These are phyloP conservation scores for Narthecium ossifragum DNA, from an alignment of 106 monocot species.

Conservation along the genomic window DNA sequence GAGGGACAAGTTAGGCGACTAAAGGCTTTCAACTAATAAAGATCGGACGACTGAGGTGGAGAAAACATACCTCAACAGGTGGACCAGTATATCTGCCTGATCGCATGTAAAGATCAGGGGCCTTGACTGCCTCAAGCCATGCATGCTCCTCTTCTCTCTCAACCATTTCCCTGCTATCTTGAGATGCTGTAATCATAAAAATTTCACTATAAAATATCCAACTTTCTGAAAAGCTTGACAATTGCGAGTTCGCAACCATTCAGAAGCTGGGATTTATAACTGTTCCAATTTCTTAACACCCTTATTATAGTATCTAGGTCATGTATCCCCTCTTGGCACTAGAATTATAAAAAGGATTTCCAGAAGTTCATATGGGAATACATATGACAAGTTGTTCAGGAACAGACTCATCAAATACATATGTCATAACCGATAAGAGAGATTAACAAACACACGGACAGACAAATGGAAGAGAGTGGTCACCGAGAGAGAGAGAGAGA, in stretches of 20 bases:
- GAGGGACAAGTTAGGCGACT: neutral
- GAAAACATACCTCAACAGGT: slow-evolving; percentile 36
- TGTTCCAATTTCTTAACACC: too few relatives aligned
- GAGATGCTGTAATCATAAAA: slow-evolving; percentile 27
- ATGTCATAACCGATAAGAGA: too few relatives aligned
- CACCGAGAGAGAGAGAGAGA: too few relatives aligned
- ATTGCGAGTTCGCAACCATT: neutral
- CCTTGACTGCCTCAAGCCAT: slow-evolving; percentile 61
- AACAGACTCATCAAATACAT: too few relatives aligned
- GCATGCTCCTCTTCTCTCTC: slow-evolving; percentile 54
- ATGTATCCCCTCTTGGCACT: too few relatives aligned
- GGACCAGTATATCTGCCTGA: slow-evolving; percentile 65
- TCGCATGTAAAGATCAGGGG: slow-evolving; percentile 66
- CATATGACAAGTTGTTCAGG: too few relatives aligned
- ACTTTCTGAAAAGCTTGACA: neutral
- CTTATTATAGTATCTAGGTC: too few relatives aligned
- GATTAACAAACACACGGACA: too few relatives aligned
- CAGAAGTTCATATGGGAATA: neutral
- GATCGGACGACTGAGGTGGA: neutral
- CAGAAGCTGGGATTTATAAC: neutral
- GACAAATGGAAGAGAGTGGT: too few relatives aligned
- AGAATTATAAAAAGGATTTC: too few relatives aligned
- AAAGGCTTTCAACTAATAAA: neutral
- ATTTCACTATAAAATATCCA: neutral
- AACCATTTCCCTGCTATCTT: slow-evolving; percentile 1